Evolutionary conservation across 179 eudicot species (phyloP).

Genomic region (Actinidia polygama): DNA sequence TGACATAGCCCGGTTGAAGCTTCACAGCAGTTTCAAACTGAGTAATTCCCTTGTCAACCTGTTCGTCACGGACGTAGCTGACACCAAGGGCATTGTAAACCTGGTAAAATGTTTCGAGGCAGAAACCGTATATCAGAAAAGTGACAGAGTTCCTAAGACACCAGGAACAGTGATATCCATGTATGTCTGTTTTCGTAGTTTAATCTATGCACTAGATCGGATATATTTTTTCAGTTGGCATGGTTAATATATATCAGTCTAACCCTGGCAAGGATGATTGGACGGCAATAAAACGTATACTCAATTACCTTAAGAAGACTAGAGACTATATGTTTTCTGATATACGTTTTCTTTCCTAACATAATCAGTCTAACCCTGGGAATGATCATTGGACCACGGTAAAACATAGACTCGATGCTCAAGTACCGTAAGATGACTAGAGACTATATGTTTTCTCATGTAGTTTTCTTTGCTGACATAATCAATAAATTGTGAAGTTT

Average conservation of each 20-base stretch:
- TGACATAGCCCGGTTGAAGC: conserved; percentile 94
- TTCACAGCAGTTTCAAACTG: conserved; percentile 88
- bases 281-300: too few species aligned
- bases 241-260: too few species aligned
- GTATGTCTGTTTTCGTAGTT: not conserved
- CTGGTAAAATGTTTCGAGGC: conserved; percentile 36
- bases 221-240: too few species aligned
- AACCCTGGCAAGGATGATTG: too few species aligned
- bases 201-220: not conserved
- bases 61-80: conserved; percentile 76
- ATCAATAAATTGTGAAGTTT: not conserved
- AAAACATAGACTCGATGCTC: too few species aligned
- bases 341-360: not conserved
- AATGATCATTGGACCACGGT: too few species aligned
- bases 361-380: too few species aligned
- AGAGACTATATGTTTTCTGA: not conserved
- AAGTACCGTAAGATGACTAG: too few species aligned
- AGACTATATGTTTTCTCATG: not conserved
- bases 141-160: not conserved
- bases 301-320: too few species aligned
- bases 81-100: conserved; percentile 96
- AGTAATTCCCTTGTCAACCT: conserved; percentile 82
- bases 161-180: not conserved
- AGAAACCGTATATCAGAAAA: conserved; percentile 2
- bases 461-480: not conserved